Conservation (phyloP, 2,329 filamentous ascomycete species). For the Talaromyces sp. region DNA sequence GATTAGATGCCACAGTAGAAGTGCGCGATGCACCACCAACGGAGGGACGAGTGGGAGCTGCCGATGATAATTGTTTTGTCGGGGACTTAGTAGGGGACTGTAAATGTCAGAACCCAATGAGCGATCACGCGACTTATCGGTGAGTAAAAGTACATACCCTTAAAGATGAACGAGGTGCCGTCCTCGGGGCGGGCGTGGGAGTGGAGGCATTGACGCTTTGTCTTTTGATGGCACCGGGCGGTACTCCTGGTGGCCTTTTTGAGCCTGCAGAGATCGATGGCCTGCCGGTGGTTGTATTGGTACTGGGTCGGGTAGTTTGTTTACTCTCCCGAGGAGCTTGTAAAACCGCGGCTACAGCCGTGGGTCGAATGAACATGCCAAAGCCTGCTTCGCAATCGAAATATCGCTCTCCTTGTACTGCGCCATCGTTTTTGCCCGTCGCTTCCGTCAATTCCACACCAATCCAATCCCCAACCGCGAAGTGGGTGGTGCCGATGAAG, state of each 20-base stretch:
- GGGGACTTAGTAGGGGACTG: slow-evolving; percentile 80
- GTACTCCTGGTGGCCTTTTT: slow-evolving; percentile 51
- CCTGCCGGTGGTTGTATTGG: slow-evolving; percentile 32
- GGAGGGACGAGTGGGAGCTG: slow-evolving; percentile 53
- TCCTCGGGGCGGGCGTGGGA: slow-evolving; percentile 68
- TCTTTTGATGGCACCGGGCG: slow-evolving; percentile 61
- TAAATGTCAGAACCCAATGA: slow-evolving; percentile 22
- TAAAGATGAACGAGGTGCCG: slow-evolving; percentile 38
- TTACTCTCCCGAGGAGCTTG: slow-evolving; percentile 41
- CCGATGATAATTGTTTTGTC: slow-evolving; percentile 69
- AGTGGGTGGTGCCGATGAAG: slow-evolving; percentile 77
- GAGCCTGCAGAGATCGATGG: slow-evolving; percentile 29
- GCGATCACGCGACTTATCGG: slow-evolving; percentile 10
- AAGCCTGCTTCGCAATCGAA: slow-evolving; percentile 73
- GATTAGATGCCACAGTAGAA: slow-evolving; percentile 52
- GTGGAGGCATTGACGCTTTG: slow-evolving; percentile 70
- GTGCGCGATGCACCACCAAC: slow-evolving; percentile 54
- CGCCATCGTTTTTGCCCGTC: slow-evolving; percentile 90
- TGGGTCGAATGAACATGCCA: slow-evolving; percentile 85
- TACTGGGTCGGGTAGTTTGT: slow-evolving; percentile 35
- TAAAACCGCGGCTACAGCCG: slow-evolving; percentile 62
- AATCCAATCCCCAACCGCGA: slow-evolving; percentile 83
- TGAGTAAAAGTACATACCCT: slow-evolving; percentile 33
- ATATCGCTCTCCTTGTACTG: slow-evolving; percentile 83
- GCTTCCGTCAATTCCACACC: slow-evolving; percentile 83